These are phyloP conservation scores for Tribonema minus DNA, from an alignment of 108 stramenopile genomes.

Conservation along the genomic window DNA sequence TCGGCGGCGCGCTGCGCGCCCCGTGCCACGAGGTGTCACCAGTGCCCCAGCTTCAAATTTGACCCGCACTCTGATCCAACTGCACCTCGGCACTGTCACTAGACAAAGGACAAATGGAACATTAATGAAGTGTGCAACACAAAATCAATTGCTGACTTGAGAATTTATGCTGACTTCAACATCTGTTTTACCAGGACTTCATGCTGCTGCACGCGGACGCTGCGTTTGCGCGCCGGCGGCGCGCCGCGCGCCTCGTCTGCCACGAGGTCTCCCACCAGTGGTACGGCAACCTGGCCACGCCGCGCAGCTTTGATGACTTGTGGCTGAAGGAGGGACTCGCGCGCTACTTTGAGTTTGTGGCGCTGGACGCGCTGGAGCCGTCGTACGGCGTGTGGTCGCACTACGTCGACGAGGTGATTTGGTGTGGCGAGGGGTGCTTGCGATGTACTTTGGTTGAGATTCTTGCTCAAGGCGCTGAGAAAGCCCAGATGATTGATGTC, in stretches of 20 bases:
- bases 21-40: too few species aligned
- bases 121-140: too few species aligned
- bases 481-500: too few species aligned
- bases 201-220: constrained; percentile 22
- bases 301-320: constrained; percentile 43
- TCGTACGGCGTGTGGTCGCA: constrained; percentile 29
- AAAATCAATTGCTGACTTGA: too few species aligned
- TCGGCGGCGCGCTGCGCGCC: too few species aligned
- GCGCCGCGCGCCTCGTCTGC: constrained; percentile 40
- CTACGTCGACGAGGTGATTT: constrained; percentile 36
- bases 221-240: constrained; percentile 12
- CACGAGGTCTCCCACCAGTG: constrained; percentile 49
- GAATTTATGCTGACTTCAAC: too few species aligned
- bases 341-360: constrained; percentile 41
- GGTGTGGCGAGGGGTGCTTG: background rate
- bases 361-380: constrained; percentile 30
- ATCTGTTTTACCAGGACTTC: too few species aligned
- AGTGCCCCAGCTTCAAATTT: too few species aligned
- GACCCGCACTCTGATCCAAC: too few species aligned
- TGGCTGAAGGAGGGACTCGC: constrained; percentile 50
- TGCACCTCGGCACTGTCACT: too few species aligned
- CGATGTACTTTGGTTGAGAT: background rate
- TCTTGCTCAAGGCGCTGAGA: too few species aligned
- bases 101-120: too few species aligned
- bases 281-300: constrained; percentile 49